These are phyloP conservation scores for Tylopilus sp. DNA, from an alignment of 768 basidiomycete species.

Conservation along the genomic window DNA sequence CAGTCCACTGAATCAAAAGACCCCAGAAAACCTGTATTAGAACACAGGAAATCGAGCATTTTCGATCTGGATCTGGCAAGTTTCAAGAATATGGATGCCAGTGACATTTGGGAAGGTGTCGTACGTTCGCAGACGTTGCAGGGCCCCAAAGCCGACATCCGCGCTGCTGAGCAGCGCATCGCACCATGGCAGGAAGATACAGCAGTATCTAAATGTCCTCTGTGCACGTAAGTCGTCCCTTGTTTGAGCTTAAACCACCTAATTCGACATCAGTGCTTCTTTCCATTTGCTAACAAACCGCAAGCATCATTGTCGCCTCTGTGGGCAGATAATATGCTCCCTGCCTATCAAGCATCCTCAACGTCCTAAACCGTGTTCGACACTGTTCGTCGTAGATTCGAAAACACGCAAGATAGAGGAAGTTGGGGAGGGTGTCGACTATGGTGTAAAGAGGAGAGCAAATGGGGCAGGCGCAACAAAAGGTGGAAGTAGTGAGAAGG, in stretches of 20 bases:
- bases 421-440: constrained; percentile 79
- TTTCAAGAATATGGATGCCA: constrained; percentile 59
- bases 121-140: constrained; percentile 40
- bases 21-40: constrained; percentile 2
- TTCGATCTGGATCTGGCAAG: constrained; percentile 64
- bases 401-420: constrained; percentile 77
- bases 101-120: constrained; percentile 69
- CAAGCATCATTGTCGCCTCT: constrained; percentile 95
- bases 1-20: constrained; percentile 12
- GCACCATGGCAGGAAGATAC: constrained; percentile 94
- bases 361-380: constrained; percentile 66
- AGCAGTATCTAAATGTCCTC: constrained; percentile 70
- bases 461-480: not conserved
- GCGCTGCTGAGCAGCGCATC: constrained; percentile 86
- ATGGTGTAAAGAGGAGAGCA: constrained; percentile 63
- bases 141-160: constrained; percentile 56
- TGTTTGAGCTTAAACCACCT: not conserved
- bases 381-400: constrained; percentile 83
- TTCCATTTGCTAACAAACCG: constrained; percentile 91
- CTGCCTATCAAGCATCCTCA: constrained; percentile 73
- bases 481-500: constrained; percentile 32
- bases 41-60: constrained; percentile 57
- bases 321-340: constrained; percentile 89
- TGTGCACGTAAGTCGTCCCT: constrained; percentile 64
- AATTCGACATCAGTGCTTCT: constrained; percentile 43